Base-by-base conservation (phyloP, 805 yeast species). In the Yarrowia osloensis region DNA sequence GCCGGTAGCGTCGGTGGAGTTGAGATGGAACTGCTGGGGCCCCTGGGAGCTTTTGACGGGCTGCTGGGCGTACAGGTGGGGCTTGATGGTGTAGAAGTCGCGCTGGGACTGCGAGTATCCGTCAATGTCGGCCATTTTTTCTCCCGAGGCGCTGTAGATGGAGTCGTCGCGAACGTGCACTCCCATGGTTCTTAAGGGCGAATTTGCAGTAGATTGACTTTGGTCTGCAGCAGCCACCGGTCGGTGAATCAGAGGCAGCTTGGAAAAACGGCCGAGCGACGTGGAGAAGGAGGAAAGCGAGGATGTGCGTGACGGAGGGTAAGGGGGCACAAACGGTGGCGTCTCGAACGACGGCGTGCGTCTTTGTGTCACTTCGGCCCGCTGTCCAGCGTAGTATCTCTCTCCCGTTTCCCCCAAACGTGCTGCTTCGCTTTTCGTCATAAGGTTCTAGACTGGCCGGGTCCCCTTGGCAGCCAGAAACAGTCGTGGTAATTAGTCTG, bases 31-130 rank as follows among this genome's bases (percentile, higher is more conserved):
- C 24, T 54, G 61, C 21, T 37, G 49, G 21, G 49, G 28, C 15
- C 49, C 63, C 15, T 15, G 22, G 8, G 28, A 2, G 21, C 6
- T 15, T 15, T 57, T 57, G 28, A 19, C 37, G 5, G 49, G 39
- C 37, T 40, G 49, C 63, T 57, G 63, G 7, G 49, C 37, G 21
- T 28, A 57, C 35, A 40, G 28, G 28, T 57, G 49, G 12, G 63
- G 63, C 21, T 57, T 57, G 49, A 57, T 29, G 11, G 63, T 57
- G 49, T 57, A 40, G 13, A 57, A 57, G 63, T 57, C 63, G 13
- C 63, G 47, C 63, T 57, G 63, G 5, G 49, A 39, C 49, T 57
- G 63, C 33, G 63, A 37, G 37, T 57, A 57, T 40, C 63, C 63
- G 63, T 57, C 63, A 21, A 57, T 57, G 49, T 57, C 63, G 47